Evolutionary conservation across 1,284 basidiomycete genomes (phyloP).

Genomic region (Coniferiporia sulphurascens): DNA sequence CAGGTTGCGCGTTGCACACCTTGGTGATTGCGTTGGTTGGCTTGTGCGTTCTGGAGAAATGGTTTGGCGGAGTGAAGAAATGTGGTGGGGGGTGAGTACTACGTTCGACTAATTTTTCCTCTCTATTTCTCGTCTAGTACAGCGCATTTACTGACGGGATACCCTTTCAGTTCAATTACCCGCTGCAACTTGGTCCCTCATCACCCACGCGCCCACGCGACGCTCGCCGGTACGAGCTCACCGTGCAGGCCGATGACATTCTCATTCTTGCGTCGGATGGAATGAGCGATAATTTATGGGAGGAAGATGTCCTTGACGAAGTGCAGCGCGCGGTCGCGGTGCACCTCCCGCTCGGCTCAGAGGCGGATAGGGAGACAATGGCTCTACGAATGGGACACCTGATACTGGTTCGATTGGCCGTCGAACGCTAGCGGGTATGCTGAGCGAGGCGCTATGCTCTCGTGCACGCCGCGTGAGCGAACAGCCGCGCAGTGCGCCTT

Average conservation of each 20-base stretch:
- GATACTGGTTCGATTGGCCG: slow-evolving; percentile 38
- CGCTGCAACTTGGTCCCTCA: slow-evolving; percentile 81
- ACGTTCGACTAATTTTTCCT: neutral
- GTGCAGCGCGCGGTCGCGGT: slow-evolving; percentile 38
- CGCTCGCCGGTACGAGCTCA: slow-evolving; percentile 71
- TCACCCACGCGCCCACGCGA: slow-evolving; percentile 66
- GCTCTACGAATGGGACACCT: slow-evolving; percentile 3
- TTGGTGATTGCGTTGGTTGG: slow-evolving; percentile 91
- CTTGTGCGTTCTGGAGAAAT: slow-evolving; percentile 76
- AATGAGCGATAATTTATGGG: slow-evolving; percentile 91
- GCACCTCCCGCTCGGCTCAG: slow-evolving; percentile 9
- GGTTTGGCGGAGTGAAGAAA: slow-evolving; percentile 86
- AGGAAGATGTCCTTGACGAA: slow-evolving; percentile 90
- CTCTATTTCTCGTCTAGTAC: slow-evolving; percentile 18
- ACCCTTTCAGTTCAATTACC: slow-evolving; percentile 75
- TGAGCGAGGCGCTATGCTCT: slow-evolving; percentile 69
- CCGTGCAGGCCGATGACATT: slow-evolving; percentile 83
- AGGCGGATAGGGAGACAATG: slow-evolving; percentile 4
- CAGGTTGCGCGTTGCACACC: slow-evolving; percentile 58
- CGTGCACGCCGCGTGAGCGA: slow-evolving; percentile 59
- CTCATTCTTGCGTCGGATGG: slow-evolving; percentile 90
- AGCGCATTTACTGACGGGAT: neutral
- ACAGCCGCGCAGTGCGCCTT: slow-evolving; percentile 25
- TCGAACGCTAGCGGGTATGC: slow-evolving; percentile 56
- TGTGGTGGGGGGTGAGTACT: slow-evolving; percentile 77